Evolutionary conservation across 1,284 basidiomycete genomes (phyloP).

Genomic region (Ganoderma sp.): DNA sequence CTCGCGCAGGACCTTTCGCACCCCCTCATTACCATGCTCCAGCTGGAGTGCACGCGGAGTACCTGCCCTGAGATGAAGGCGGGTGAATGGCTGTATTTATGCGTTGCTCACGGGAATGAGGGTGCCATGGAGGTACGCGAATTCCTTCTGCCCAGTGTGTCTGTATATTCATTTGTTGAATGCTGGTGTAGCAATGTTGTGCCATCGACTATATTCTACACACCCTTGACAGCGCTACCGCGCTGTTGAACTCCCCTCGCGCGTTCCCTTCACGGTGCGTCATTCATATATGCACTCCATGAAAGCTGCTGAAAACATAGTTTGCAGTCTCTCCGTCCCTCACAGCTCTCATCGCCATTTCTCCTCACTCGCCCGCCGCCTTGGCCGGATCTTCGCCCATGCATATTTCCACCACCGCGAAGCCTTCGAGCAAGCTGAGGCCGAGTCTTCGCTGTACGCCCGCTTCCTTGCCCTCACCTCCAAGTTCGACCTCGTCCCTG

Average conservation of each 20-base stretch:
- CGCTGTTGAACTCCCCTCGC: slow-evolving; percentile 89
- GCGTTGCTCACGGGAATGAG: slow-evolving; percentile 88
- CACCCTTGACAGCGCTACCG: slow-evolving; percentile 92
- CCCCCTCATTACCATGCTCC: slow-evolving; percentile 86
- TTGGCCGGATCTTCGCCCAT: slow-evolving; percentile 95
- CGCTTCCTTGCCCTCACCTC: slow-evolving; percentile 87
- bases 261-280: slow-evolving; percentile 88
- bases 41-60: slow-evolving; percentile 82
- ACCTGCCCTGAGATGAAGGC: slow-evolving; percentile 98
- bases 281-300: neutral
- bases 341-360: slow-evolving; percentile 85
- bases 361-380: slow-evolving; percentile 82
- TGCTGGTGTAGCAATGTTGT: slow-evolving; percentile 77
- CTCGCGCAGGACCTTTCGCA: slow-evolving; percentile 92
- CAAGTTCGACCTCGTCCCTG: slow-evolving; percentile 82
- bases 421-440: slow-evolving; percentile 88
- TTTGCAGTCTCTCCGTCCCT: slow-evolving; percentile 76
- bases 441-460: slow-evolving; percentile 89
- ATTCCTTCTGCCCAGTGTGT: neutral
- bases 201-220: slow-evolving; percentile 98
- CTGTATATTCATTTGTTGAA: neutral
- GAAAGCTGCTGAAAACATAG: neutral
- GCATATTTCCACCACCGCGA: slow-evolving; percentile 95
- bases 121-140: slow-evolving; percentile 70
- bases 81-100: slow-evolving; percentile 95